These are phyloP conservation scores for Rhizophagus sp. DNA, from an alignment of 192 early-diverging fungal genomes.

Conservation along the genomic window DNA sequence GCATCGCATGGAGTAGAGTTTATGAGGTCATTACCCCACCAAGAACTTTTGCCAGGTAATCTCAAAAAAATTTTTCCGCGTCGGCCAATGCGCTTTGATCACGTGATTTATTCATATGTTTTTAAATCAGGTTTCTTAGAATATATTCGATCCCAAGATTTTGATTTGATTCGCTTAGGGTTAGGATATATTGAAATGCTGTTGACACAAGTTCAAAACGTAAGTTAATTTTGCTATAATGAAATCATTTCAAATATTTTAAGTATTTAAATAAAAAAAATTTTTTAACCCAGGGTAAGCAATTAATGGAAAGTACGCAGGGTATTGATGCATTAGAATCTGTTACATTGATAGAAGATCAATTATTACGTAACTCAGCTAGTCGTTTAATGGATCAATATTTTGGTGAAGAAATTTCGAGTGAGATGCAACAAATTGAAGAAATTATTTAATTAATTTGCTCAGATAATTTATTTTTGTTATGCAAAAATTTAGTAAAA, in stretches of 20 bases:
- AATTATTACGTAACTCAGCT: slow-evolving; percentile 48
- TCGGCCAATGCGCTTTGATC: not conserved
- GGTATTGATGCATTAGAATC: slow-evolving; percentile 63
- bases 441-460: not conserved
- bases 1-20: slow-evolving; percentile 54
- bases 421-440: not conserved
- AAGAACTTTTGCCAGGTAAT: slow-evolving; percentile 44
- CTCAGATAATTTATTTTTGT: no score
- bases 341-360: slow-evolving; percentile 51
- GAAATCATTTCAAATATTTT: no score
- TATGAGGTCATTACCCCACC: slow-evolving; percentile 45
- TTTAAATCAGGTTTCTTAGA: slow-evolving; percentile 47
- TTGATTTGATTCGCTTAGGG: slow-evolving; percentile 62
- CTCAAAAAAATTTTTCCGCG: not conserved
- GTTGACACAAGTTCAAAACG: slow-evolving; percentile 50
- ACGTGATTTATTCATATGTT: not conserved
- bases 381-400: slow-evolving; percentile 59
- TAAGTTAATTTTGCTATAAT: not conserved
- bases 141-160: slow-evolving; percentile 64
- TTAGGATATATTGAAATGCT: slow-evolving; percentile 59
- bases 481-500: no score
- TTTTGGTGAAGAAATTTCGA: slow-evolving; percentile 52
- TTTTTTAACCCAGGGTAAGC: not conserved
- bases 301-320: slow-evolving; percentile 36
- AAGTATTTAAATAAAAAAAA: no score